phyloP scores from a whole-genome alignment of 2,329 filamentous ascomycete genomes.

The Tolypocladium paradoxum region DNA sequence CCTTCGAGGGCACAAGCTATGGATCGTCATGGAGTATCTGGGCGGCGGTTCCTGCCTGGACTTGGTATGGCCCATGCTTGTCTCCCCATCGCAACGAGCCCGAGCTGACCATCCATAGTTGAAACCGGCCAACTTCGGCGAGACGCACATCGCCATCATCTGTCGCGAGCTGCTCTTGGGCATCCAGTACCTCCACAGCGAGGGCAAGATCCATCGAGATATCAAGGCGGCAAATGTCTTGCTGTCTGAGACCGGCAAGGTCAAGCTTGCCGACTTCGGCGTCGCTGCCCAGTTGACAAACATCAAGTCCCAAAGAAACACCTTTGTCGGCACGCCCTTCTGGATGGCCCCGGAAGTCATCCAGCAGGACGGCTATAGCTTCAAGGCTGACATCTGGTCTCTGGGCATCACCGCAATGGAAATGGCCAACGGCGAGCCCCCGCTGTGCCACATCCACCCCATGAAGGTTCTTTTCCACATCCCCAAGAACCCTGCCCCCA shows the following conservation, averaged over 20 bases:
- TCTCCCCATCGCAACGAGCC: not conserved
- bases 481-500: slow-evolving; percentile 75
- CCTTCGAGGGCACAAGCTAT: slow-evolving; percentile 89
- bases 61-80: slow-evolving; percentile 46
- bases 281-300: slow-evolving; percentile 94
- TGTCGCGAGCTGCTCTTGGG: slow-evolving; percentile 84
- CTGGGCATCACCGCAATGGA: slow-evolving; percentile 87
- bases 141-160: slow-evolving; percentile 86
- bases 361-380: slow-evolving; percentile 71
- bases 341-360: slow-evolving; percentile 98
- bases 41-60: slow-evolving; percentile 93
- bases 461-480: slow-evolving; percentile 94
- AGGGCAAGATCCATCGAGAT: slow-evolving; percentile 93
- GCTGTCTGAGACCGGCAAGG: slow-evolving; percentile 80
- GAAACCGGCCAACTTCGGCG: slow-evolving; percentile 80
- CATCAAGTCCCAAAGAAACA: slow-evolving; percentile 95
- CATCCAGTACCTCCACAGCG: slow-evolving; percentile 83
- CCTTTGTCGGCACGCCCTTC: slow-evolving; percentile 93
- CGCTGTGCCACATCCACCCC: slow-evolving; percentile 72
- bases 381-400: slow-evolving; percentile 91
- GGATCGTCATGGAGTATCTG: slow-evolving; percentile 98
- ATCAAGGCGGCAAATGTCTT: slow-evolving; percentile 95
- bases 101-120: slow-evolving; percentile 45
- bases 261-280: slow-evolving; percentile 95
- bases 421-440: slow-evolving; percentile 80